Conservation (phyloP, 768 basidiomycete genomes). For the Kwoniella newhampshirensis region DNA sequence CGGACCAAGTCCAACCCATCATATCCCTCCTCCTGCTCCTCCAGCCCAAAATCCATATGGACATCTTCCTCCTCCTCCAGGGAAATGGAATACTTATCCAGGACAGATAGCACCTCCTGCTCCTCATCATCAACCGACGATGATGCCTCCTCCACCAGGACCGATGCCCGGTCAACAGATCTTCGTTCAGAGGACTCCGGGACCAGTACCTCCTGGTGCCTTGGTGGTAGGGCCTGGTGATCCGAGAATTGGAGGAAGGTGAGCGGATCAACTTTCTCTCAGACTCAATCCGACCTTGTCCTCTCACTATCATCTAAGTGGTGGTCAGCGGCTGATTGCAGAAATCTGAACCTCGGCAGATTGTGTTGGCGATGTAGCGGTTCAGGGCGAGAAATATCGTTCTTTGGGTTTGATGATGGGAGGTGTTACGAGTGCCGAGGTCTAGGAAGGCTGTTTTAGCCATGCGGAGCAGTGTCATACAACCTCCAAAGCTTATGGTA, state of each 20-base stretch:
- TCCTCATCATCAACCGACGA: slow-evolving; percentile 22
- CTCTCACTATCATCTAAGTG: too few species aligned
- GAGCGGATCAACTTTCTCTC: slow-evolving; percentile 5
- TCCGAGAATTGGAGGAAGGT: slow-evolving; percentile 46
- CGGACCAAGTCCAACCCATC: too few species aligned
- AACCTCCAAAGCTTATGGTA: too few species aligned
- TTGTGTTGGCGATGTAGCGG: slow-evolving; percentile 41
- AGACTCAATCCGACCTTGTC: neutral
- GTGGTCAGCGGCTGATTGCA: too few species aligned
- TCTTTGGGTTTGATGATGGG: slow-evolving; percentile 44
- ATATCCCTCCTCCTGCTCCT: neutral
- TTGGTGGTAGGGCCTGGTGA: slow-evolving; percentile 42
- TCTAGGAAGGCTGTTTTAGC: slow-evolving; percentile 35
- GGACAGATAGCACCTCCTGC: slow-evolving; percentile 20
- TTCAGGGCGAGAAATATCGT: slow-evolving; percentile 31
- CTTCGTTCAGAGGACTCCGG: slow-evolving; percentile 26
- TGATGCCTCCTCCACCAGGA: slow-evolving; percentile 16
- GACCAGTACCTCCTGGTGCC: slow-evolving; percentile 30
- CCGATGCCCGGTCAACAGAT: slow-evolving; percentile 19
- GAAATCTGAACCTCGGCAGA: slow-evolving; percentile 15
- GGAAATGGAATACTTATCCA: slow-evolving; percentile 33
- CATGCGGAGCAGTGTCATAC: neutral
- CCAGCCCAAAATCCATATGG: slow-evolving; percentile 16
- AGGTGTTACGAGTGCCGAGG: slow-evolving; percentile 41
- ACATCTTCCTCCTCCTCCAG: slow-evolving; percentile 23